phyloP scores from a whole-genome alignment of 257 asterid species.

The Eustoma russellianum region DNA sequence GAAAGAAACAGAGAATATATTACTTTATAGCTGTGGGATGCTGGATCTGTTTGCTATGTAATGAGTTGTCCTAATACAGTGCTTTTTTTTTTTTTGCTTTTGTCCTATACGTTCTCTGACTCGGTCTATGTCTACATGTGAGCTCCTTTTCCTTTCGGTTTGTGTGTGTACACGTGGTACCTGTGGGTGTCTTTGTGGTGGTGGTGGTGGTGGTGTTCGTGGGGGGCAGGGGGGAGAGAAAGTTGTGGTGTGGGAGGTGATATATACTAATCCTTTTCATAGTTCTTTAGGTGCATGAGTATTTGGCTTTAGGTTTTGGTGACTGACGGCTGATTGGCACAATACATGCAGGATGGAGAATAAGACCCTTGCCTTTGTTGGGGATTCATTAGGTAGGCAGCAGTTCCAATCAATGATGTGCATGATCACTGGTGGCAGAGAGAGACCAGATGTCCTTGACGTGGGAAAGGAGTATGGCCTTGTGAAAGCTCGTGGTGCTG shows the following conservation, averaged over 20 bases:
- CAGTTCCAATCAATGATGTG: conserved; percentile 97
- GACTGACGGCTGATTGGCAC: conserved; percentile 5
- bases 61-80: too few species aligned
- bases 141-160: not conserved
- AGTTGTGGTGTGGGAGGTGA: not conserved
- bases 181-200: too few species aligned
- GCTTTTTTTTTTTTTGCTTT: too few species aligned
- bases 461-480: conserved; percentile 81
- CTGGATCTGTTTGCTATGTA: too few species aligned
- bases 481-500: conserved; percentile 71
- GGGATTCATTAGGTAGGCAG: conserved; percentile 92
- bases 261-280: not conserved
- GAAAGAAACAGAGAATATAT: too few species aligned
- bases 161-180: not conserved
- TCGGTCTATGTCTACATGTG: not conserved
- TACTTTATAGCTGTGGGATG: too few species aligned
- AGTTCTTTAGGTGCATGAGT: not conserved
- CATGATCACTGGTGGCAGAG: conserved; percentile 78
- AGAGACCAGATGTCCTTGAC: conserved; percentile 60
- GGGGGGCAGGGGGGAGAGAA: not conserved
- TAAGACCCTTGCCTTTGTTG: conserved; percentile 81
- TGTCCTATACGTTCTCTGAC: not conserved
- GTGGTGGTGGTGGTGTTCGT: too few species aligned
- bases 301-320: too few species aligned
- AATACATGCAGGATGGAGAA: conserved; percentile 57